Evolutionary conservation across 2,329 filamentous ascomycete species (phyloP).

Genomic region (Fusarium chaquense): DNA sequence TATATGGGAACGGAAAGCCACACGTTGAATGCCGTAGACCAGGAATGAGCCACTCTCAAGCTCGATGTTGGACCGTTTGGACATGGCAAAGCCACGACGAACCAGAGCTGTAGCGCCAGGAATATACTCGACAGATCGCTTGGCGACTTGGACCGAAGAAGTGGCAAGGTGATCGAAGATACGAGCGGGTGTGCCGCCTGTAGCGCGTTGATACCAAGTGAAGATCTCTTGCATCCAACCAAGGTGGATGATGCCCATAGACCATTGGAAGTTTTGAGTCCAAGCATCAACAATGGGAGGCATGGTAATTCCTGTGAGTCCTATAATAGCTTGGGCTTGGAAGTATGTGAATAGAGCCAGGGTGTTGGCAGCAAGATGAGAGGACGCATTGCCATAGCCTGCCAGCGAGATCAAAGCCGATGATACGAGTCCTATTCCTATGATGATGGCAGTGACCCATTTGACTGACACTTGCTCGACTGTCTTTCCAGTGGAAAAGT

Average conservation of each 20-base stretch:
- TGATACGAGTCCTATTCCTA: constrained; percentile 82
- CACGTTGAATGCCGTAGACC: constrained; percentile 87
- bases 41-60: constrained; percentile 67
- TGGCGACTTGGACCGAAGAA: constrained; percentile 85
- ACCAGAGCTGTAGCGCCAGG: constrained; percentile 57
- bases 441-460: constrained; percentile 89
- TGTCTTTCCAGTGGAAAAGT: constrained; percentile 89
- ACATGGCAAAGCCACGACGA: constrained; percentile 66
- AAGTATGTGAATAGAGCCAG: constrained; percentile 93
- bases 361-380: constrained; percentile 92
- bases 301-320: constrained; percentile 81
- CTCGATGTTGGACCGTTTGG: constrained; percentile 67
- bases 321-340: constrained; percentile 91
- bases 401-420: constrained; percentile 90
- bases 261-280: constrained; percentile 99
- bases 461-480: constrained; percentile 89
- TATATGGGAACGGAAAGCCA: constrained; percentile 87
- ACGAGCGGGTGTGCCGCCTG: constrained; percentile 84
- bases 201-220: constrained; percentile 96
- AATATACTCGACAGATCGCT: constrained; percentile 60
- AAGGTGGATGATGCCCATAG: constrained; percentile 91
- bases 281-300: constrained; percentile 91
- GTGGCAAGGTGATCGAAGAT: constrained; percentile 79
- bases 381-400: constrained; percentile 92
- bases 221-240: constrained; percentile 86